Conservation (phyloP, 768 basidiomycete genomes). For the Macrolepiota albuminosa region DNA sequence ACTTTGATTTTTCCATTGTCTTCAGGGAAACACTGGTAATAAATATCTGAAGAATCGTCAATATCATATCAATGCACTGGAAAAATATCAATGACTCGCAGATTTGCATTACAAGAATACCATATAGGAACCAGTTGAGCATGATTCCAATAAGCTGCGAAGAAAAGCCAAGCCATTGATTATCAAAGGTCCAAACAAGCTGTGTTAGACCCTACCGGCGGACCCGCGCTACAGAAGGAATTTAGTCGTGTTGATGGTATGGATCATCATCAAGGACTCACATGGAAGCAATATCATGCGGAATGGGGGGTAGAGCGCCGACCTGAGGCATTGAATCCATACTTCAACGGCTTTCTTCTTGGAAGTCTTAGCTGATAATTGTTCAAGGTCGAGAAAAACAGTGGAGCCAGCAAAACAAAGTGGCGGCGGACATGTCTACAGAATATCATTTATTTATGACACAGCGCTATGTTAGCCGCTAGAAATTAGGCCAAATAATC, state of each 20-base stretch:
- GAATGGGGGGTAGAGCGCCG: not conserved
- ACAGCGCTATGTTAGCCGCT: not conserved
- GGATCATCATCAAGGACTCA: not conserved
- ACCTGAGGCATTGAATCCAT: not conserved
- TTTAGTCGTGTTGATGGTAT: not conserved
- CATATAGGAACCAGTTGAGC: conserved; percentile 11
- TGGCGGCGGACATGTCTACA: not conserved
- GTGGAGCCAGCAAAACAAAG: not conserved
- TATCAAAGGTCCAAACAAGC: not conserved
- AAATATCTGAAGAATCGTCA: not conserved
- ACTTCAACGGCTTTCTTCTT: not conserved
- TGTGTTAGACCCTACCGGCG: not conserved
- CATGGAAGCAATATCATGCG: not conserved
- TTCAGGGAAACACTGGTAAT: not conserved
- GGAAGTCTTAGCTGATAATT: no score
- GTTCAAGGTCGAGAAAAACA: not conserved
- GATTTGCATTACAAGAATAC: conserved; percentile 9
- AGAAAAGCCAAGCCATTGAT: not conserved
- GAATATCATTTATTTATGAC: not conserved
- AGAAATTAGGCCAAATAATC: not conserved
- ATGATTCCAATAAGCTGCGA: conserved; percentile 8
- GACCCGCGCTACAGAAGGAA: not conserved
- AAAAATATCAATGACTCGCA: not conserved
- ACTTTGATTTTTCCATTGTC: not conserved
- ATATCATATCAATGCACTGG: not conserved